phyloP scores from a whole-genome alignment of 1,139 yeast species.

The Lodderomyces jiufengensis region DNA sequence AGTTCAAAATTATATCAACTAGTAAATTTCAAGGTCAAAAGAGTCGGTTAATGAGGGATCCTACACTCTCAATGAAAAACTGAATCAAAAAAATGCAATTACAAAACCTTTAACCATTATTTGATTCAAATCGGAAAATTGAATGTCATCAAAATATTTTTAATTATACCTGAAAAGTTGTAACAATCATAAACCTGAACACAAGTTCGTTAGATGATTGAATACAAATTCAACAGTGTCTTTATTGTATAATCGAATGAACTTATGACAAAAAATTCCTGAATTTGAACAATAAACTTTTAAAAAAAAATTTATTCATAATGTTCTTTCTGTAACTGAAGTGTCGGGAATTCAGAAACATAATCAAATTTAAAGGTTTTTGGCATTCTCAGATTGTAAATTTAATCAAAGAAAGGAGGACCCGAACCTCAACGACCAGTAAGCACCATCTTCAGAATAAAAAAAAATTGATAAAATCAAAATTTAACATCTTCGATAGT shows the following conservation, averaged over 20 bases:
- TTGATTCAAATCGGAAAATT: background rate
- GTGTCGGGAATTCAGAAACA: conserved; percentile 85
- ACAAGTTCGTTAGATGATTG: no score
- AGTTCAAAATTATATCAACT: no score
- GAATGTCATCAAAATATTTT: no score
- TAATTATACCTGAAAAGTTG: no score
- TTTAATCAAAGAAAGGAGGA: conserved; percentile 46
- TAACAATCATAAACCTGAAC: no score
- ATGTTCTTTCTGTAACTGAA: conserved; percentile 49
- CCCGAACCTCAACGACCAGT: conserved; percentile 60
- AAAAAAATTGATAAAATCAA: no score
- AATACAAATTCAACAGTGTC: no score
- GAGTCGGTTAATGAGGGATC: no score
- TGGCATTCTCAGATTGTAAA: conserved; percentile 20
- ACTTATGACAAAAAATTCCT: no score
- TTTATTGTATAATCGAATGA: no score
- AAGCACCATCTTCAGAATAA: conserved; percentile 13
- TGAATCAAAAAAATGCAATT: conserved; percentile 2
- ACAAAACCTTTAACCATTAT: conserved; percentile 3
- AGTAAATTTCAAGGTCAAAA: no score
- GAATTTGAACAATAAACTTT: background rate
- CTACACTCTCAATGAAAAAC: background rate
- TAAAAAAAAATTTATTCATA: background rate
- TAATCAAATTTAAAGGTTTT: conserved; percentile 16
- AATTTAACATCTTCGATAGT: conserved; percentile 3